Percentiles rank a stretch among this genome's conserved stretches.
These are phyloP conservation scores for Hymenotorrendiella dingleyae DNA, from an alignment of 2,329 filamentous ascomycete species.

Conservation along the genomic window DNA sequence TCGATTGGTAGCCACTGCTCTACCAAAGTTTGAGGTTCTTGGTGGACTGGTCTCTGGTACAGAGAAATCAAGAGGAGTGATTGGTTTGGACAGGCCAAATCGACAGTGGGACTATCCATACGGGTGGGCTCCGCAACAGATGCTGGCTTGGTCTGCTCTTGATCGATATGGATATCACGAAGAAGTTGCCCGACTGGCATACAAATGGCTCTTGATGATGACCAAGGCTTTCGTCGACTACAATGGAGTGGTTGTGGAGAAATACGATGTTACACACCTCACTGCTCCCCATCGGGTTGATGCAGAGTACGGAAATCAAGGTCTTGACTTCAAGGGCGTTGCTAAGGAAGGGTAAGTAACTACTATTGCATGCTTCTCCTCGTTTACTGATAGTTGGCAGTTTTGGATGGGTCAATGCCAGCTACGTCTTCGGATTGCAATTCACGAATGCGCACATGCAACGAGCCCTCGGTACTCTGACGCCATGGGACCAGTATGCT, in stretches of 20 bases:
- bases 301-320: conserved; percentile 97
- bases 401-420: conserved; percentile 98
- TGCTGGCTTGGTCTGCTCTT: conserved; percentile 92
- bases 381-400: conserved; percentile 41
- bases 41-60: conserved; percentile 88
- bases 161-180: conserved; percentile 87
- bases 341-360: conserved; percentile 84
- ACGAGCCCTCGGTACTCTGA: conserved; percentile 81
- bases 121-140: conserved; percentile 98
- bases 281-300: conserved; percentile 90
- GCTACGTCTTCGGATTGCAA: conserved; percentile 88
- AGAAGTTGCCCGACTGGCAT: conserved; percentile 82
- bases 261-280: conserved; percentile 91
- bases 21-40: conserved; percentile 82
- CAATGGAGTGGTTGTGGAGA: conserved; percentile 97
- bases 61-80: conserved; percentile 74
- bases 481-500: conserved; percentile 47
- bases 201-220: conserved; percentile 98
- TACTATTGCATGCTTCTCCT: neutral
- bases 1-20: conserved; percentile 69
- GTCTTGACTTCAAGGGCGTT: conserved; percentile 89
- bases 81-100: conserved; percentile 80
- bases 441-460: conserved; percentile 86
- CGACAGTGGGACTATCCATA: conserved; percentile 98
- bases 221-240: conserved; percentile 98